These are phyloP conservation scores for Cryptosporidium andersoni DNA, from an alignment of 169 alveolate genomes.

Conservation along the genomic window DNA sequence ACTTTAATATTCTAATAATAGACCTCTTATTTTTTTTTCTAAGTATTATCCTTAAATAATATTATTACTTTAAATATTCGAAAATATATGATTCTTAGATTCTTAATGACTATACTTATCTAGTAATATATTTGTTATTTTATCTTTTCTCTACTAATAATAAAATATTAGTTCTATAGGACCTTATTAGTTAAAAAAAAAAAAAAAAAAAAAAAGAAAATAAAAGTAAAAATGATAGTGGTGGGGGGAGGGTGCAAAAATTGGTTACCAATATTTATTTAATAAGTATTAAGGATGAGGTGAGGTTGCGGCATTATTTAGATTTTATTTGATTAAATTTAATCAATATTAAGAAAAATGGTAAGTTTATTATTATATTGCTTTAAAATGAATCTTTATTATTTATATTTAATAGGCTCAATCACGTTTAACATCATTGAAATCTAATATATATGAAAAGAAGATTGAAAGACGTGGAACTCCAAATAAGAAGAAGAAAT, in stretches of 20 bases:
- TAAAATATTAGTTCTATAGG: not conserved
- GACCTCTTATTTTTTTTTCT: not conserved
- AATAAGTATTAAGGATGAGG: not conserved
- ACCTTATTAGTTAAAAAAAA: too few relatives aligned
- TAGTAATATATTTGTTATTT: not conserved
- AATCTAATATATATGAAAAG: constrained; percentile 75
- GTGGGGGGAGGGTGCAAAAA: not conserved
- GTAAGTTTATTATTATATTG: not conserved
- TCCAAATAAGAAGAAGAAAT: constrained; percentile 53
- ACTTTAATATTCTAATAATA: not conserved
- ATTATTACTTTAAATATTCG: not conserved
- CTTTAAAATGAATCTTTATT: not conserved
- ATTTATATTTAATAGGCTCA: constrained; percentile 45
- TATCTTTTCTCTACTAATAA: not conserved
- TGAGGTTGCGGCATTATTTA: not conserved
- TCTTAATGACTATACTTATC: not conserved
- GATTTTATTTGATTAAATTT: not conserved
- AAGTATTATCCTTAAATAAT: not conserved
- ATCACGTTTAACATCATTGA: constrained; percentile 71
- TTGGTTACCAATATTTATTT: not conserved
- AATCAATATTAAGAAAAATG: not conserved
- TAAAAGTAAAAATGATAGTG: not conserved
- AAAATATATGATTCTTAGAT: not conserved
- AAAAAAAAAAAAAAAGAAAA: not conserved
- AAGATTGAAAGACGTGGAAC: constrained; percentile 78